A percentile compares a stretch with the other conserved stretches of the same genome.
These are phyloP conservation scores for Rhododendron griersonianum DNA, from an alignment of 148 eudicot species.

Conservation along the genomic window DNA sequence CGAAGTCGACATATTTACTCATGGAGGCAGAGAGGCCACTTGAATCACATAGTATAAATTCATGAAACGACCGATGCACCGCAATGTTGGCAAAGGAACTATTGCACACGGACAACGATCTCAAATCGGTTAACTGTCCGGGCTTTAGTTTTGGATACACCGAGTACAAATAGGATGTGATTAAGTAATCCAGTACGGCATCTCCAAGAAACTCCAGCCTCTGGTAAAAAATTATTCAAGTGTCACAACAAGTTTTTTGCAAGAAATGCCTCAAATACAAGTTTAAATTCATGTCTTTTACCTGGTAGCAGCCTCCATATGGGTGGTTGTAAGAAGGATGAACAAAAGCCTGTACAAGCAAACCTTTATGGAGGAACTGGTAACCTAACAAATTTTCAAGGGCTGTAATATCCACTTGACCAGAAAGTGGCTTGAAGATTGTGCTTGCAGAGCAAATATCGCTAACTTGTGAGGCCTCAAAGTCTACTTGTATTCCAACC, in stretches of 20 bases:
- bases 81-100: slow-evolving; percentile 70
- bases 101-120: slow-evolving; percentile 77
- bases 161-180: slow-evolving; percentile 83
- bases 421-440: slow-evolving; percentile 48
- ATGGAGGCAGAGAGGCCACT: slow-evolving; percentile 43
- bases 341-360: slow-evolving; percentile 83
- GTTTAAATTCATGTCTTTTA: slow-evolving; percentile 12
- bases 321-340: slow-evolving; percentile 83
- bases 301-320: slow-evolving; percentile 96
- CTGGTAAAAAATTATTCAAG: slow-evolving; percentile 36
- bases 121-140: slow-evolving; percentile 92
- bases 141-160: slow-evolving; percentile 78
- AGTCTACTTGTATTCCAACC: slow-evolving; percentile 73
- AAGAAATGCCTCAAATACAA: background rate
- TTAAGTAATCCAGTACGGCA: slow-evolving; percentile 89
- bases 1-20: slow-evolving; percentile 42
- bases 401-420: slow-evolving; percentile 39
- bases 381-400: slow-evolving; percentile 58
- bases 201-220: slow-evolving; percentile 97
- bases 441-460: slow-evolving; percentile 61
- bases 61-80: slow-evolving; percentile 46
- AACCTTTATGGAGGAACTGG: slow-evolving; percentile 64
- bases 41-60: slow-evolving; percentile 55
- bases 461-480: slow-evolving; percentile 50
- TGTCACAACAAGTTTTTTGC: slow-evolving; percentile 4